phyloP scores from a whole-genome alignment of 164 flowering plant genomes.

The Annona squamosa region DNA sequence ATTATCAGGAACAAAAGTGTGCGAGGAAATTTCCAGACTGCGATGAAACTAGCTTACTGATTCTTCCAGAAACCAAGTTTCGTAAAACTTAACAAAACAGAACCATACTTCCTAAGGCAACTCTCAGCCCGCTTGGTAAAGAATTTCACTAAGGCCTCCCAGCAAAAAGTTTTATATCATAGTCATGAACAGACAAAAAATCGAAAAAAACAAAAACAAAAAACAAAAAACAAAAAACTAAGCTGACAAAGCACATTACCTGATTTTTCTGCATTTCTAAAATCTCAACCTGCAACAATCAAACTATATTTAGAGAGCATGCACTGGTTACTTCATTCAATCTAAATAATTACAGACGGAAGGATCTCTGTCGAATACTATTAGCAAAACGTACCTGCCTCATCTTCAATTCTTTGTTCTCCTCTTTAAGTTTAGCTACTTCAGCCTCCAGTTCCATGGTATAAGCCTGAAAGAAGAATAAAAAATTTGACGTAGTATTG shows the following conservation, averaged over 20 bases:
- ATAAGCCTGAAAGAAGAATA: conserved; percentile 56
- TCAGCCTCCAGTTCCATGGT: conserved; percentile 95
- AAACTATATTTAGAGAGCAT: conserved; percentile 5
- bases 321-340: not conserved
- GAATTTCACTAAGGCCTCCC: not conserved
- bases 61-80: too few species aligned
- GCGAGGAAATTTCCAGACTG: too few species aligned
- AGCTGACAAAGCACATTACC: conserved; percentile 30
- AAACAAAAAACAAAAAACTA: not conserved
- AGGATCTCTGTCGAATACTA: not conserved
- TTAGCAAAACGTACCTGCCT: conserved; percentile 47
- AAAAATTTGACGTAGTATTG: not conserved
- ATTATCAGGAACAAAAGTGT: too few species aligned
- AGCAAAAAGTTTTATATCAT: not conserved
- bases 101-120: not conserved
- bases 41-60: too few species aligned
- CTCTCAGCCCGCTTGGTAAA: too few species aligned
- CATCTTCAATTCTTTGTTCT: conserved; percentile 57
- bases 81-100: too few species aligned
- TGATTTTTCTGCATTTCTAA: conserved; percentile 73
- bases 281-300: conserved; percentile 52
- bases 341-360: not conserved
- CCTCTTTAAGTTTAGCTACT: conserved; percentile 80
- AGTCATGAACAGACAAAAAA: not conserved
- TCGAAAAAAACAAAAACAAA: not conserved